Conservation (phyloP, 164 flowering plant species). For the Dillenia suffruticosa region DNA sequence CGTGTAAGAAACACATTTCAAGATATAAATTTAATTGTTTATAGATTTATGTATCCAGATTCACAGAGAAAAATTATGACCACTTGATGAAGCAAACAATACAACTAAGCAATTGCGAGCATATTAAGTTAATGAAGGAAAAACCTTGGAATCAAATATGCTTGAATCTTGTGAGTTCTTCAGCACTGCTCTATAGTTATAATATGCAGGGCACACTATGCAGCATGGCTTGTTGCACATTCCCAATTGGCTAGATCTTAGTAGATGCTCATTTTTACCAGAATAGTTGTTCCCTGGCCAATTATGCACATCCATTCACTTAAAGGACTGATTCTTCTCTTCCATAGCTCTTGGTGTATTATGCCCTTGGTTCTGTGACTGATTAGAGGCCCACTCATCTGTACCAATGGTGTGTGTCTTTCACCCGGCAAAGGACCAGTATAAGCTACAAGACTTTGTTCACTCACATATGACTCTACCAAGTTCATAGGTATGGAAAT, state of each 20-base stretch:
- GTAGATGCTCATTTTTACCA: conserved; percentile 59
- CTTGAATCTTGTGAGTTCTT: conserved; percentile 32
- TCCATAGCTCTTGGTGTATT: conserved; percentile 18
- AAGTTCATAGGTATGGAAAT: conserved; percentile 37
- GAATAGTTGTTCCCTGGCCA: conserved; percentile 26
- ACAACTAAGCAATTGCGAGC: too few species aligned
- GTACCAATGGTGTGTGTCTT: conserved; percentile 35
- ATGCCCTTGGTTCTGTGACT: conserved; percentile 22
- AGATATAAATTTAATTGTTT: too few species aligned
- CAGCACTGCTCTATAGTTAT: conserved; percentile 25
- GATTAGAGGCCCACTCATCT: conserved; percentile 60
- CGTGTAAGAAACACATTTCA: too few species aligned
- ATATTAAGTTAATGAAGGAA: too few species aligned
- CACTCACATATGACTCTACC: conserved; percentile 28
- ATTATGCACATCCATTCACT: conserved; percentile 24
- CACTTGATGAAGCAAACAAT: too few species aligned
- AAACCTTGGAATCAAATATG: conserved; percentile 50
- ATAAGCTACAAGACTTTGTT: conserved; percentile 31
- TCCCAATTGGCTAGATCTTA: conserved; percentile 82
- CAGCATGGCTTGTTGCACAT: conserved; percentile 91
- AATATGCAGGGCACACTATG: conserved; percentile 75
- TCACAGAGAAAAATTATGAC: too few species aligned
- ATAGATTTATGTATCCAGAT: too few species aligned
- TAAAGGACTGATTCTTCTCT: conserved; percentile 39
- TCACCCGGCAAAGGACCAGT: conserved; percentile 66